These are phyloP conservation scores for Geopyxis carbonaria DNA, from an alignment of 495 filamentous ascomycete genomes.

Conservation along the genomic window DNA sequence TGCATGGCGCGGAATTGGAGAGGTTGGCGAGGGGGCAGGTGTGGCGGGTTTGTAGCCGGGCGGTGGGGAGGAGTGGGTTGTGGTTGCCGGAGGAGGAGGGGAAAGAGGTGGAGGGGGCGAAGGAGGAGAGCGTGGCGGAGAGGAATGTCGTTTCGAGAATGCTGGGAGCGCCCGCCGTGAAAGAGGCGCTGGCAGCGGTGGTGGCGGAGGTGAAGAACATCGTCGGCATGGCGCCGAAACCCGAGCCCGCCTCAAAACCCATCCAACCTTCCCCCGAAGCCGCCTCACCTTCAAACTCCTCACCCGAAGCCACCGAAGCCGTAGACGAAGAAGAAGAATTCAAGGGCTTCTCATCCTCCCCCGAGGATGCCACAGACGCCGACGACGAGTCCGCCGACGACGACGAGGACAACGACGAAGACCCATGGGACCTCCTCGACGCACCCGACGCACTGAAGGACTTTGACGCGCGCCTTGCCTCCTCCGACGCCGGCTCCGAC, in stretches of 20 bases:
- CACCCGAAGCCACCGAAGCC: too few species aligned
- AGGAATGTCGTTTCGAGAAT: conserved; percentile 68
- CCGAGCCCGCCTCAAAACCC: too few species aligned
- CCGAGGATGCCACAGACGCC: not conserved
- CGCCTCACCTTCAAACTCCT: too few species aligned
- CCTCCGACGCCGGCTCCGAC: too few species aligned
- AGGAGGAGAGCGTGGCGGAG: conserved; percentile 32
- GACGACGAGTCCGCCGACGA: conserved; percentile 25
- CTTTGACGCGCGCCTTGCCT: conserved; percentile 40
- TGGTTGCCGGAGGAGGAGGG: conserved; percentile 41
- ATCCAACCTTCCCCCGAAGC: too few species aligned
- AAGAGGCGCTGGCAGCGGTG: conserved; percentile 44
- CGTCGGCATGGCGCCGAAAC: too few species aligned
- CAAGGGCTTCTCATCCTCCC: not conserved
- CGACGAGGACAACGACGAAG: conserved; percentile 21
- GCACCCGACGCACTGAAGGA: conserved; percentile 26
- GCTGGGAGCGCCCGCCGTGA: conserved; percentile 58
- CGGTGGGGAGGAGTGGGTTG: conserved; percentile 40
- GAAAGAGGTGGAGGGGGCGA: conserved; percentile 27
- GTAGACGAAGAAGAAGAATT: not conserved
- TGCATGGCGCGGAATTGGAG: conserved; percentile 40
- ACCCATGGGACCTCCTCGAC: conserved; percentile 12
- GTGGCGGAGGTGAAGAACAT: conserved; percentile 47
- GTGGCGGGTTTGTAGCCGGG: conserved; percentile 51
- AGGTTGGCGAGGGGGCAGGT: conserved; percentile 59